Percentiles rank a stretch among this genome's conserved stretches.
Conservation (phyloP, 768 basidiomycete genomes). For the Hortiboletus flavorubellus region DNA sequence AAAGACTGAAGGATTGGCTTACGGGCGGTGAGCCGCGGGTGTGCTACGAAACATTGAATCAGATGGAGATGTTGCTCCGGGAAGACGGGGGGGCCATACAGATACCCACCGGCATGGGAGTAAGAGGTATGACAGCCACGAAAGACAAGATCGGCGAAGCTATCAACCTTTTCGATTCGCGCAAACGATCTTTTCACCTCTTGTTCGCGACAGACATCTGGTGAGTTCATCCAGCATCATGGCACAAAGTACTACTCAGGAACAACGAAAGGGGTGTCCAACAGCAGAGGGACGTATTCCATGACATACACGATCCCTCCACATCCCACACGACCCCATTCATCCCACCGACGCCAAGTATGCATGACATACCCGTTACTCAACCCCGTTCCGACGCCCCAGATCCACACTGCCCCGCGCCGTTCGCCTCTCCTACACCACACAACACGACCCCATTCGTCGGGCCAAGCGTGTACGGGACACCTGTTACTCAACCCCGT, state of each 20-base stretch:
- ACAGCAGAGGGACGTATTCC: background rate
- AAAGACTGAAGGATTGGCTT: too few species aligned
- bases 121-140: background rate
- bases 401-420: conserved; percentile 32
- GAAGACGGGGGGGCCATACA: background rate
- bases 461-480: conserved; percentile 27
- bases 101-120: background rate
- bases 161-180: background rate
- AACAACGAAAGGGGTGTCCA: background rate
- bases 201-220: background rate
- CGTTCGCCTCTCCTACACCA: conserved; percentile 34
- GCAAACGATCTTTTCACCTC: background rate
- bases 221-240: background rate
- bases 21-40: background rate
- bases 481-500: conserved; percentile 23
- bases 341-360: background rate
- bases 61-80: background rate
- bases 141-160: too few species aligned
- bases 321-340: too few species aligned
- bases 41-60: background rate
- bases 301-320: too few species aligned
- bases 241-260: background rate
- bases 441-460: conserved; percentile 39
- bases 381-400: conserved; percentile 27
- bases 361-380: conserved; percentile 23